Evolutionary conservation across 352 stramenopile genomes (phyloP).

Genomic region (Pythium aquatile): DNA sequence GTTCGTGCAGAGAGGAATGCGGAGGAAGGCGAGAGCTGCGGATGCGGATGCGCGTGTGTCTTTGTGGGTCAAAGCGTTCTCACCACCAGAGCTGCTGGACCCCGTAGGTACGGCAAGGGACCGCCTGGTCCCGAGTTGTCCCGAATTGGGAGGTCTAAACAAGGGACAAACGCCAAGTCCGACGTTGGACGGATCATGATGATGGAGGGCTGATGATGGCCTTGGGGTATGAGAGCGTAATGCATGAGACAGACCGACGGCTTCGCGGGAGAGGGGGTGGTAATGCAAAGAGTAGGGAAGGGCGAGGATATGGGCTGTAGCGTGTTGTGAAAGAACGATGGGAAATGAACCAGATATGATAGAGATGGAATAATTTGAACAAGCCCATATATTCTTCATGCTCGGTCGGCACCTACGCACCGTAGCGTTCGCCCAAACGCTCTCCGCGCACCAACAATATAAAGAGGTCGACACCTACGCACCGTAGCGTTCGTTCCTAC

Average conservation of each 20-base stretch:
- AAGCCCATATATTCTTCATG: constrained; percentile 39
- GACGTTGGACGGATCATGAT: not conserved
- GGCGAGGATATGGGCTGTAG: not conserved
- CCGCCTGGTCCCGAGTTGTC: constrained; percentile 23
- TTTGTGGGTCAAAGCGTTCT: constrained; percentile 22
- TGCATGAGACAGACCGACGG: not conserved
- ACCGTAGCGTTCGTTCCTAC: constrained; percentile 88
- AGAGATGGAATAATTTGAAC: constrained; percentile 13
- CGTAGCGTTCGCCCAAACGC: constrained; percentile 86
- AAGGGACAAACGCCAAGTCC: constrained; percentile 9
- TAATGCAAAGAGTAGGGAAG: not conserved
- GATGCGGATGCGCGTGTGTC: constrained; percentile 18
- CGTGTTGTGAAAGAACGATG: not conserved
- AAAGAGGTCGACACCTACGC: constrained; percentile 87
- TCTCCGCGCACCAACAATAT: constrained; percentile 59
- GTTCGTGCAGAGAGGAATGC: not conserved
- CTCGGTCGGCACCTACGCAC: constrained; percentile 89
- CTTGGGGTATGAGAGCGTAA: not conserved
- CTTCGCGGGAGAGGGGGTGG: not conserved
- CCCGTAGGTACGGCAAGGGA: constrained; percentile 13
- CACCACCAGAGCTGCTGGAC: constrained; percentile 16
- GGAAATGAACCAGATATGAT: not conserved
- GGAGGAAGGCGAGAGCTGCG: not conserved
- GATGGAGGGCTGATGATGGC: not conserved
- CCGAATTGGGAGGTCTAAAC: constrained; percentile 16